Base-by-base conservation (phyloP, 176 grass and related monocot species). In the Carex pumila region DNA sequence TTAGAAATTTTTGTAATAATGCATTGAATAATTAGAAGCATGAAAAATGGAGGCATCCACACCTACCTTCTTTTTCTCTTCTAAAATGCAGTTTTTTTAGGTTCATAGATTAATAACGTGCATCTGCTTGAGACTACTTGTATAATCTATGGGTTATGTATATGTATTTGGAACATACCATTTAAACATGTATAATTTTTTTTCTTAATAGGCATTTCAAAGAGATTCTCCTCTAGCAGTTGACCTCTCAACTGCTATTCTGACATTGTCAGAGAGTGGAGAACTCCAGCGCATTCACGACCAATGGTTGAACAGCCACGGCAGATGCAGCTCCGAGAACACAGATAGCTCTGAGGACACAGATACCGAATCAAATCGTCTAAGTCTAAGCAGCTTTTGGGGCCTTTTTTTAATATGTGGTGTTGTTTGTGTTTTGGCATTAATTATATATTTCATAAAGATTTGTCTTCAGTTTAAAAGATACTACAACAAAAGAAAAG, bases 201-300 rank as follows among this genome's bases (percentile, higher is more conserved):
- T 64, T 62, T 32, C 56, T 64, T 81, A 79, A 13, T 79, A 98
- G 95, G 88, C 95, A 55, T 98, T 98, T 84, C 95, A 92, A 77
- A 94, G 89, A 85, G 95, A 98, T 79, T 94, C 95, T 36, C 89
- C 92, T 22, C 86, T 98, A 31, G 89, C 92, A 65, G 75, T 86
- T 22, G 95, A 98, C 67, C 81, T 98, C 14, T 98, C 95, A 56
- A 94, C 95, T 58, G 84, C 91, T 7, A 94, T 98, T 84, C 91
- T 98, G 55, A 81, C 91, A 75, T 90, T 98, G 45, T 94, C 95
- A 69, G 92, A 98, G 83, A 94, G 63, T 66, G 95, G 92, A 1
- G 91, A 94, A 15, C 95, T 94, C 45, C 92, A 98, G 87, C 86
- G 76, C 50, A 94, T 94, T 58, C 95, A 94, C 0, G 88, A 98